Conservation (phyloP, 2,329 filamentous ascomycete species). For the Fusarium piperis region DNA sequence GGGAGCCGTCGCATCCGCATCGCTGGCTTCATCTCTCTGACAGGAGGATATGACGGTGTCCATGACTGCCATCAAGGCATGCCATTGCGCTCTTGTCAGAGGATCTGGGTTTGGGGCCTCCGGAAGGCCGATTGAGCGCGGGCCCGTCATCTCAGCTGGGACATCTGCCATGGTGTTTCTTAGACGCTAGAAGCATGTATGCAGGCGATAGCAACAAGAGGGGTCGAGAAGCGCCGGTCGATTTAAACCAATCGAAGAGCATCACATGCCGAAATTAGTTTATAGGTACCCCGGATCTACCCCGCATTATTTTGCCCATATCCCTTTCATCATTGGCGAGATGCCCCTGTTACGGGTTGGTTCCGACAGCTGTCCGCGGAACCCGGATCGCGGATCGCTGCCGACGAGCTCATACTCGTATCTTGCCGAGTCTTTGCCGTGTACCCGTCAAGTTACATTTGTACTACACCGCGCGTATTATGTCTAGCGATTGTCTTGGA, state of each 20-base stretch:
- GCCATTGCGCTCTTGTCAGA: not conserved
- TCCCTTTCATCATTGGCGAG: not conserved
- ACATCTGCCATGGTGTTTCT: not conserved
- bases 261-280: not conserved
- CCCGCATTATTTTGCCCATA: not conserved
- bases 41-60: not conserved
- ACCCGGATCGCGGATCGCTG: not conserved
- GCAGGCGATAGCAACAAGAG: not conserved
- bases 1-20: not conserved
- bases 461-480: not conserved
- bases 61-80: not conserved
- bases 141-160: not conserved
- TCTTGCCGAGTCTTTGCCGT: not conserved
- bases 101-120: not conserved
- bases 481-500: not conserved
- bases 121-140: not conserved
- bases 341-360: not conserved
- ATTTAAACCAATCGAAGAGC: not conserved
- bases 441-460: not conserved
- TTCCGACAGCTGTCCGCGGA: not conserved
- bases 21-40: too few relatives aligned
- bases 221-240: too few relatives aligned
- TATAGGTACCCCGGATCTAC: not conserved
- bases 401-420: not conserved
- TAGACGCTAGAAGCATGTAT: not conserved